Evolutionary conservation across 164 flowering plant genomes (phyloP), one percentile per base, ranked within the genome.

Genomic region (Vitis labrusca): DNA sequence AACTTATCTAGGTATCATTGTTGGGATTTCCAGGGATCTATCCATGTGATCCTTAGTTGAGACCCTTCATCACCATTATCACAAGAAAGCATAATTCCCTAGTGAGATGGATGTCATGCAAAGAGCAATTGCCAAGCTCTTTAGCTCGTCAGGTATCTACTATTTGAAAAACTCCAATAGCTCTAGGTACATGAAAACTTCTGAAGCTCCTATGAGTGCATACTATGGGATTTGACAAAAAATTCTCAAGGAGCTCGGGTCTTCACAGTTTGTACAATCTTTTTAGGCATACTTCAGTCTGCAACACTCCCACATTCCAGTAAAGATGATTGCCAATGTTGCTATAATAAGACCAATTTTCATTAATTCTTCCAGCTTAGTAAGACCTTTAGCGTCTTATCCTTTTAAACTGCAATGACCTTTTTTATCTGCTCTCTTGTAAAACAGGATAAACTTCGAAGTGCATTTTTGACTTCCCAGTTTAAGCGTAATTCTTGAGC

Each of bases 161-260:
- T 82, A 90, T 69, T 91, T 94, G 85, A 92, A 94, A 78, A 94
- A 94, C 76, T 92, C 98, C 60, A 94, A 68, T 69, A 92, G 98
- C 13, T 93, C 92, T 2, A 94, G 97, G 60, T 90, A 94, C 98
- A 94, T 94, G 77, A 92, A 94, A 23, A 92, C 97, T 73, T 94
- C 98, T 1, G 98, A 94, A 8, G 93, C 99, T 50, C 97, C 97
- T 10, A 94, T 86, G 1, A 89, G 67, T 50, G 79, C 85, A 61
- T 94, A 92, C 72, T 94, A 97, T 49, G 97, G 99, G 48, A 90
- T 73, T 72, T 95, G 99, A 98, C 98, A 95, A 50, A 95, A 79
- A 65, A 93, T 91, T 85, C 91, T 88, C 48, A 95, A 51, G 13
- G 94, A 80, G 80, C 98, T 95, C 1, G 97, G 85, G 12, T 84